Evolutionary conservation across 2,329 filamentous ascomycete genomes (phyloP).

Genomic region (Thelonectria blattea): DNA sequence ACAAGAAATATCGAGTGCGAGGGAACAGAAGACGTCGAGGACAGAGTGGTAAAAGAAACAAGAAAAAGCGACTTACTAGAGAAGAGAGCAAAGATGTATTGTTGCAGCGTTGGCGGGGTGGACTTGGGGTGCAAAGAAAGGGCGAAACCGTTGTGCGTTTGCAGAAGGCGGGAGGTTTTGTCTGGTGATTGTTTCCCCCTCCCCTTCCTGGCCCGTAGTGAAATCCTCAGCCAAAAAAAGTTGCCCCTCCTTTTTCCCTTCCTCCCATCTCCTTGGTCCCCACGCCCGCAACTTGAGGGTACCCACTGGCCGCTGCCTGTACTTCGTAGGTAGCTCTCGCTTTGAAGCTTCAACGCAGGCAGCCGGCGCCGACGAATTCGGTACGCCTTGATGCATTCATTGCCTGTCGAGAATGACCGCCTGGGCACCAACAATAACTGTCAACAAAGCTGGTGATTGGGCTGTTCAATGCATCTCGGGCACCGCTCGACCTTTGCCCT

Average conservation of each 20-base stretch:
- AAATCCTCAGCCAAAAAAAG: slow-evolving; percentile 10
- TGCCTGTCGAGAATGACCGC: too few relatives aligned
- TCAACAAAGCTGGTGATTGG: slow-evolving; percentile 32
- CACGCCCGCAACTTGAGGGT: too few relatives aligned
- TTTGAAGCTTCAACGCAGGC: too few relatives aligned
- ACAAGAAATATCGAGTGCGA: neutral
- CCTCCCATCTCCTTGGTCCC: slow-evolving; percentile 17
- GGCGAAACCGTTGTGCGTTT: slow-evolving; percentile 5
- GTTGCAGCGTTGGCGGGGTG: slow-evolving; percentile 19
- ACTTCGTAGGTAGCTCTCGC: too few relatives aligned
- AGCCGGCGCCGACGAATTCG: too few relatives aligned
- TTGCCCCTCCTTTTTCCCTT: slow-evolving; percentile 35
- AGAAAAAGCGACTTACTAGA: slow-evolving; percentile 25
- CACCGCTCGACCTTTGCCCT: slow-evolving; percentile 24
- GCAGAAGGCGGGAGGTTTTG: slow-evolving; percentile 18
- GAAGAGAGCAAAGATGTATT: slow-evolving; percentile 19
- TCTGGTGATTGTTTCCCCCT: slow-evolving; percentile 38
- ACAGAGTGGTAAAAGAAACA: neutral
- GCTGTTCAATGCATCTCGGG: slow-evolving; percentile 5
- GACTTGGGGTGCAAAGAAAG: slow-evolving; percentile 1
- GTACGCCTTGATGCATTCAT: too few relatives aligned
- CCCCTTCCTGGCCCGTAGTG: slow-evolving; percentile 31
- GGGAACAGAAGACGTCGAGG: neutral
- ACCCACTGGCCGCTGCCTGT: too few relatives aligned
- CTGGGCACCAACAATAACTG: too few relatives aligned